Evolutionary conservation across 129 eudicot species (phyloP), one percentile per base, ranked within the genome.

Genomic region (Calendula officinalis): DNA sequence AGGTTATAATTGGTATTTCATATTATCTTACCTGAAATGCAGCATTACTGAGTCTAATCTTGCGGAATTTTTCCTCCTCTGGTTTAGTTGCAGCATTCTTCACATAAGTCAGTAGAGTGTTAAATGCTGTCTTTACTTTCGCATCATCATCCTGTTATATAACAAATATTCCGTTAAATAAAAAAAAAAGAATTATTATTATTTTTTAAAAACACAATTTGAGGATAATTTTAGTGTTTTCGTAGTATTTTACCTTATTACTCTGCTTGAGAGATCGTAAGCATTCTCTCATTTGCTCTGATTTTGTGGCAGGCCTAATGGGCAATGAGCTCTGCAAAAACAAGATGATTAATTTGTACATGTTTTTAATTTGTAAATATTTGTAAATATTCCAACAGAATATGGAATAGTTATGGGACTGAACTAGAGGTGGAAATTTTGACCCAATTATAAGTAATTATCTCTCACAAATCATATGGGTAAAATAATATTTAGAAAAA

Each of bases 221-320:
- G 30, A 22, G 30, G 30, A 22, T 22, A 22, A 22, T 22, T 22
- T 22, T 22, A 22, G 2, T 22, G 1, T 22, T 22, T 41, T 56
- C 4, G 22, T 55, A 12, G 5, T 22, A 72, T 3, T 1, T 76
- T 79, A 90, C 97, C 87, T 83, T 90, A 57, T 90, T 82, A 67
- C 70, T 75, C 68, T 90, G 95, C 74, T 90, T 90, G 22, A 90
- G 89, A 16, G 83, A 79, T 66, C 97, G 69, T 55, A 90, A 65
- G 57, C 97, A 90, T 66, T 90, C 97, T 82, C 97, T 86, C 95
- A 90, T 90, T 71, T 80, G 84, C 73, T 90, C 97, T 75, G 91
- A 68, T 82, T 86, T 84, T 38, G 95, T 81, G 56, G 90, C 97
- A 74, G 97, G 97, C 75, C 86, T 84, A 68, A 90, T 48, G 35